A percentile compares a stretch with the other conserved stretches of the same genome.
Conservation (phyloP, 192 early-diverging fungal genomes). For the Umbelopsis ramanniana region DNA sequence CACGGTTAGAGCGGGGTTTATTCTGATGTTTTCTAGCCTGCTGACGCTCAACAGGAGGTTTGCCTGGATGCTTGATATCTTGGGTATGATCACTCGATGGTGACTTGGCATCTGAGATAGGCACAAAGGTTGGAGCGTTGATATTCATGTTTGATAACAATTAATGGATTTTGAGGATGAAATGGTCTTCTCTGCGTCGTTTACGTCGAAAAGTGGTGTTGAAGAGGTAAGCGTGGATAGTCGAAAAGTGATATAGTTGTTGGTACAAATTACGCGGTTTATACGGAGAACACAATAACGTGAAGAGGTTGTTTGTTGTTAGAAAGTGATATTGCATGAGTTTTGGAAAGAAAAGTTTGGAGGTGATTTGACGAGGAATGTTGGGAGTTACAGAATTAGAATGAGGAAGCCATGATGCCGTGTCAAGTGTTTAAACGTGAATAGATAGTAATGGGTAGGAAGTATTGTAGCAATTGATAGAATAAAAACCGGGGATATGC, state of each 20-base stretch:
- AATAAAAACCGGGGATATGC: not conserved
- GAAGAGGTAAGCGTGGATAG: conserved; percentile 2
- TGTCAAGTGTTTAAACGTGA: not conserved
- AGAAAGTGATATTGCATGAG: conserved; percentile 21
- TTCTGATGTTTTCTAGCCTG: not conserved
- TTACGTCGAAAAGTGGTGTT: conserved; percentile 12
- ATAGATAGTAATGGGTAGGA: not conserved
- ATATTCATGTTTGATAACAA: conserved; percentile 34
- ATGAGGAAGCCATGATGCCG: conserved; percentile 28
- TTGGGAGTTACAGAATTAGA: conserved; percentile 9
- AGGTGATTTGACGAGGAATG: not conserved
- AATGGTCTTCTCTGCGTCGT: conserved; percentile 12
- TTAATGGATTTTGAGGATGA: conserved; percentile 7
- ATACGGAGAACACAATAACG: conserved; percentile 1
- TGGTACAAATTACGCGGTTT: conserved; percentile 20
- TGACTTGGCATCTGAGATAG: conserved; percentile 6
- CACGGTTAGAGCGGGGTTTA: not conserved
- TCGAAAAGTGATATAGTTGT: conserved; percentile 31
- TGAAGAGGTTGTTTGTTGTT: not conserved
- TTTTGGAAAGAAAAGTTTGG: conserved; percentile 3
- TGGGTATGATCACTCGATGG: conserved; percentile 16
- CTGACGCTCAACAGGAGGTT: not conserved
- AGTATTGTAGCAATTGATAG: not conserved
- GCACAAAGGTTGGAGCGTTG: conserved; percentile 40
- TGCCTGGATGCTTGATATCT: conserved; percentile 13